A percentile compares a stretch with the other conserved stretches of the same genome.
Evolutionary conservation across 306 rosid species (phyloP).

Genomic region (Vigna angularis): DNA sequence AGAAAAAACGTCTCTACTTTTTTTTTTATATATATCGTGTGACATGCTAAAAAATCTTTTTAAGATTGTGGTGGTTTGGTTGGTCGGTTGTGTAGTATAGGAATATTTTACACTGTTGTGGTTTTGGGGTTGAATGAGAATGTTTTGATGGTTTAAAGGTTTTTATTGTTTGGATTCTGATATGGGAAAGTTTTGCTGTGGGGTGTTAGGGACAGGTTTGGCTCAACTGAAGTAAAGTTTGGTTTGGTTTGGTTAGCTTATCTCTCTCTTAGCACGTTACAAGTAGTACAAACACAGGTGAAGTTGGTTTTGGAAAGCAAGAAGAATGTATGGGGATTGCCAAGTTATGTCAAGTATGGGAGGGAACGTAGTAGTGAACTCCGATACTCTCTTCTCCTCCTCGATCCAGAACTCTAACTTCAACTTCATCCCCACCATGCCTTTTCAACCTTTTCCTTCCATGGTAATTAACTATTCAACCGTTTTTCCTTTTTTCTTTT

Average conservation of each 20-base stretch:
- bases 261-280: background rate
- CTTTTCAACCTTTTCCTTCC: conserved; percentile 72
- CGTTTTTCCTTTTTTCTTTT: conserved; percentile 29
- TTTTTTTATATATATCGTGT: background rate
- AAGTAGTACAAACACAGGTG: background rate
- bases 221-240: conserved; percentile 37
- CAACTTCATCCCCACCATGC: conserved; percentile 79
- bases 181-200: conserved; percentile 24
- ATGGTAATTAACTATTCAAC: conserved; percentile 36
- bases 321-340: conserved; percentile 89
- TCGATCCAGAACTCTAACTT: conserved; percentile 88
- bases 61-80: conserved; percentile 8
- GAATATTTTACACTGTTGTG: conserved; percentile 10
- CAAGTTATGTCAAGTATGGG: conserved; percentile 92
- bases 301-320: conserved; percentile 35
- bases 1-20: background rate
- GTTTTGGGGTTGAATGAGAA: conserved; percentile 25
- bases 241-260: background rate
- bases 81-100: background rate
- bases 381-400: conserved; percentile 76
- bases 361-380: conserved; percentile 74
- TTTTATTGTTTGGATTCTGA: conserved; percentile 44
- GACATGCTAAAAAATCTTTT: conserved; percentile 16
- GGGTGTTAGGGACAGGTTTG: conserved; percentile 42
- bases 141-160: conserved; percentile 25